Evolutionary conservation across 257 asterid genomes (phyloP).

Genomic region (Petrea volubilis): DNA sequence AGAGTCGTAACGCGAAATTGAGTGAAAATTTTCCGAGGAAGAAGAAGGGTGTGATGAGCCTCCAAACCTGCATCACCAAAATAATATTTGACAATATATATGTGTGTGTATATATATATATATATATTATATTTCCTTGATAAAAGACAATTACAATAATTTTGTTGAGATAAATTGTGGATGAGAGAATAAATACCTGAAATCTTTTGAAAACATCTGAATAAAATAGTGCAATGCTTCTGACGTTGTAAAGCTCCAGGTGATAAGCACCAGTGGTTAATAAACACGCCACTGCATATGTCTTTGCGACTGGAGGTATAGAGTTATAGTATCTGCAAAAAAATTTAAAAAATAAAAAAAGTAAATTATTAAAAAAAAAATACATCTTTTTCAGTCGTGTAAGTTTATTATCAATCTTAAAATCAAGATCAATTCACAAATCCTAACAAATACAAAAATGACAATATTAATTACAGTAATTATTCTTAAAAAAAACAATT

Average conservation of each 20-base stretch:
- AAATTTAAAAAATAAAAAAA: too few species aligned
- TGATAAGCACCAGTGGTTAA: constrained; percentile 40
- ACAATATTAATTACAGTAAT: neutral
- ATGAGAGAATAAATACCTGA: constrained; percentile 31
- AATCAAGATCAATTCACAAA: neutral
- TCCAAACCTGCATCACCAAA: constrained; percentile 45
- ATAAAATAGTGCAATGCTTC: constrained; percentile 35
- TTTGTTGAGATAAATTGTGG: neutral
- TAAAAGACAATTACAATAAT: neutral
- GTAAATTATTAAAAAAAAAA: neutral
- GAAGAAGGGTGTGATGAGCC: constrained; percentile 54
- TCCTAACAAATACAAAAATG: neutral
- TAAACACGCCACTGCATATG: constrained; percentile 42
- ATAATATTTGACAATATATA: neutral
- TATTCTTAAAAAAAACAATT: too few species aligned
- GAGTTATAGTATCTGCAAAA: constrained; percentile 46
- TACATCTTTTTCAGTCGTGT: neutral
- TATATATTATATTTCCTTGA: neutral
- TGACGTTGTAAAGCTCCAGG: constrained; percentile 25
- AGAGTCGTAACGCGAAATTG: constrained; percentile 36
- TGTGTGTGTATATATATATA: too few species aligned
- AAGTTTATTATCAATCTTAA: neutral
- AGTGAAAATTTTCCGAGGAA: constrained; percentile 53
- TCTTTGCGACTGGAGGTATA: constrained; percentile 55
- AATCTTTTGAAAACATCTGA: constrained; percentile 40